phyloP scores from a whole-genome alignment of 192 early-diverging fungal species.

The Pilobolus umbonatus region DNA sequence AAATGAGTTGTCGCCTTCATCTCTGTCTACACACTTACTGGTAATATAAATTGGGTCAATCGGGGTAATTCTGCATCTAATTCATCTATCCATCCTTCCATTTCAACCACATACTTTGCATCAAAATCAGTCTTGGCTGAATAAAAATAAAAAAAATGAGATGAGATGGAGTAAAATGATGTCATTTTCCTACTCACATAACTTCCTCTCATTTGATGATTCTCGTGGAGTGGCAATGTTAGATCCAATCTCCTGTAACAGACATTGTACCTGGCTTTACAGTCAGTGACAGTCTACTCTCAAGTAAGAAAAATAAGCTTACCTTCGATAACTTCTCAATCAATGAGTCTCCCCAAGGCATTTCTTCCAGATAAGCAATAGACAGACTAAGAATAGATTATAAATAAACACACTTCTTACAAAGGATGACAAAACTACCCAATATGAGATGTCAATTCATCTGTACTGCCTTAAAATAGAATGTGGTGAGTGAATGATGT shows the following conservation, averaged over 20 bases:
- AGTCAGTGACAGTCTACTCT: neutral
- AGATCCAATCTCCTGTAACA: slow-evolving; percentile 86
- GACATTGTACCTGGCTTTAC: slow-evolving; percentile 72
- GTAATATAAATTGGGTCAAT: slow-evolving; percentile 80
- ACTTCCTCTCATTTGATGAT: slow-evolving; percentile 45
- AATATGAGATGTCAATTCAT: slow-evolving; percentile 75
- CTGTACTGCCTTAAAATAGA: slow-evolving; percentile 55
- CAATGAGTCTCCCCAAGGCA: neutral
- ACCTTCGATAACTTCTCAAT: slow-evolving; percentile 24
- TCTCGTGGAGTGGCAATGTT: slow-evolving; percentile 85
- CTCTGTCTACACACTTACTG: slow-evolving; percentile 55
- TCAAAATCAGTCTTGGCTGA: slow-evolving; percentile 74
- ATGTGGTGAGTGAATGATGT: no score
- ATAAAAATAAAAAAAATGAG: neutral
- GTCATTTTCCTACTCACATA: neutral
- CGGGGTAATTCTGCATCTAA: slow-evolving; percentile 66
- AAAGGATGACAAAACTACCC: no score
- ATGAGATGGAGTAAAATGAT: neutral
- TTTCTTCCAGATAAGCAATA: slow-evolving; percentile 21
- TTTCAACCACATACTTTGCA: slow-evolving; percentile 47
- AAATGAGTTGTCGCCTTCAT: no score
- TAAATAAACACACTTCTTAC: no score
- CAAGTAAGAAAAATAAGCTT: neutral
- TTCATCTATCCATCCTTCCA: slow-evolving; percentile 87
- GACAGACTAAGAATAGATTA: slow-evolving; percentile 28